Evolutionary conservation across 2,329 filamentous ascomycete species (phyloP), one percentile per base, ranked within the genome.

Genomic region (Fusarium penzigii): DNA sequence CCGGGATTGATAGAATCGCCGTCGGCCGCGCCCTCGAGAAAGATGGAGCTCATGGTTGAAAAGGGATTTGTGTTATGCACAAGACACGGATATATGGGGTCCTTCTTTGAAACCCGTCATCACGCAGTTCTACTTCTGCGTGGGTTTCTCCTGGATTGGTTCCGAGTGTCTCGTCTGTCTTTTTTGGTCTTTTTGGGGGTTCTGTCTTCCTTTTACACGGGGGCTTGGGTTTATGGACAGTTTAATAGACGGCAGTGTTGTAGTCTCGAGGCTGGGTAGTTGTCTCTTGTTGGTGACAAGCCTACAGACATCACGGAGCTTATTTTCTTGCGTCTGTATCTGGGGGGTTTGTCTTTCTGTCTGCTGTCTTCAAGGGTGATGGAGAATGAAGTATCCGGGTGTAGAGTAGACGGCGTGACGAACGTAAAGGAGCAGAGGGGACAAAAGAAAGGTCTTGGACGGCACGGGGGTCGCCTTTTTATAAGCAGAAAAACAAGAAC

Each of bases 221-320:
- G 20, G 7, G 20, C 20, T 51, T 59, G 47, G 50, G 57, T 41
- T 61, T 56, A 64, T 50, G 58, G 58, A 49, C 60, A 63, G 58
- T 64, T 65, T 47, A 65, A 58, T 46, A 63, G 54, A 42, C 62
- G 62, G 62, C 62, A 63, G 56, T 63, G 58, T 58, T 57, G 57
- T 53, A 64, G 58, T 62, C 58, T 59, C 54, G 56, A 62, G 52
- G 55, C 53, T 58, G 59, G 54, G 55, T 58, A 62, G 60, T 51
- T 58, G 53, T 65, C 52, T 60, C 50, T 61, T 59, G 41, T 54
- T 56, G 46, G 57, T 44, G 62, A 63, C 56, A 62, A 63, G 42
- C 57, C 59, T 45, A 57, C 59, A 64, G 62, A 58, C 62, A 65
- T 64, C 52, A 65, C 62, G 62, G 48, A 61, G 51, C 46, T 39